These are phyloP conservation scores for Trametes cubensis DNA, from an alignment of 768 basidiomycete species.

Conservation along the genomic window DNA sequence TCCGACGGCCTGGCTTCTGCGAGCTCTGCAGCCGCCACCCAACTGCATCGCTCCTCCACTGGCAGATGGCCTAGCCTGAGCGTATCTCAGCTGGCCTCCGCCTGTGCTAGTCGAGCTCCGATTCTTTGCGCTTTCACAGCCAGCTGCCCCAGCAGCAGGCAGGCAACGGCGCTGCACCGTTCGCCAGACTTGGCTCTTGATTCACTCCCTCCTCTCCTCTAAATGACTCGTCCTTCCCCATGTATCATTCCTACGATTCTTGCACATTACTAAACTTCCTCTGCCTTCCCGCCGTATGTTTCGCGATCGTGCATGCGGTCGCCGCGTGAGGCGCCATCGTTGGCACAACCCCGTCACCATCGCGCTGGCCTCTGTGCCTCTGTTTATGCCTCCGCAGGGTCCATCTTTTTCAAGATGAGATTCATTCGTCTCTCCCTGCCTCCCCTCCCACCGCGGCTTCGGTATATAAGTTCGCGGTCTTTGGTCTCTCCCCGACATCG, in stretches of 20 bases:
- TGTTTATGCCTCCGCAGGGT: constrained; percentile 2
- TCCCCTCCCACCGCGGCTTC: constrained; percentile 7
- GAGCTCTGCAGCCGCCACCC: too few relatives aligned
- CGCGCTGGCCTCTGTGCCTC: constrained; percentile 11
- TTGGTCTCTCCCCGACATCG: constrained; percentile 7
- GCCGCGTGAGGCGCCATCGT: constrained; percentile 8
- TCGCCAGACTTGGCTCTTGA: not conserved
- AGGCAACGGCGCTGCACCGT: constrained; percentile 9
- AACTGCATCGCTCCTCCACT: too few relatives aligned
- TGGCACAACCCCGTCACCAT: constrained; percentile 15
- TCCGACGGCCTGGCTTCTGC: too few relatives aligned
- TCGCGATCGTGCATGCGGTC: constrained; percentile 14
- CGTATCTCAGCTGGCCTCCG: too few relatives aligned
- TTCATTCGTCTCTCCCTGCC: not conserved
- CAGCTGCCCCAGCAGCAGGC: not conserved
- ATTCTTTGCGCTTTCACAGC: not conserved
- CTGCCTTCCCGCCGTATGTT: not conserved
- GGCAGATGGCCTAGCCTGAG: too few relatives aligned
- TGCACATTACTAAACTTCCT: constrained; percentile 1
- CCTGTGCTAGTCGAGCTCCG: not conserved
- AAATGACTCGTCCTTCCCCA: not conserved
- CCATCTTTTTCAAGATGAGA: not conserved
- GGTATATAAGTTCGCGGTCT: constrained; percentile 23
- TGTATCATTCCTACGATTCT: not conserved
- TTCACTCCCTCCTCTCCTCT: constrained; percentile 5